A percentile compares a stretch with the other conserved stretches of the same genome.
Conservation (phyloP, 2,329 filamentous ascomycete species). For the Talaromyces sp. region DNA sequence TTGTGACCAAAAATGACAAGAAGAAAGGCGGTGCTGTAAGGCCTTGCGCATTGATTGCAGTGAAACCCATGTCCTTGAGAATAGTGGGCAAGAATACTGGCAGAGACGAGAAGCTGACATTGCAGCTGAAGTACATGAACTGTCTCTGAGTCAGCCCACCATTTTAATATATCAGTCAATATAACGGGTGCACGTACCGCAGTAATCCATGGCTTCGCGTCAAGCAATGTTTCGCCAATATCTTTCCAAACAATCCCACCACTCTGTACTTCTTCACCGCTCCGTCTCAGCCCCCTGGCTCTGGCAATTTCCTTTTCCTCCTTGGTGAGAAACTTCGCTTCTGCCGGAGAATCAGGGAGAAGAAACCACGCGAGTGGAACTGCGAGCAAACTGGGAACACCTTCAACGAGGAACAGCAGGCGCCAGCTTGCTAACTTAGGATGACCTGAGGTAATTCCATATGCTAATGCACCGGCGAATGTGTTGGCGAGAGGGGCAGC, state of each 20-base stretch:
- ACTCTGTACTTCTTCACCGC: conserved; percentile 41
- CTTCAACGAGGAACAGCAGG: conserved; percentile 60
- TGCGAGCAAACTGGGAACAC: conserved; percentile 53
- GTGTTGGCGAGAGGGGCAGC: conserved; percentile 67
- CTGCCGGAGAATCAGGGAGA: conserved; percentile 48
- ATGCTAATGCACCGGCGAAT: conserved; percentile 66
- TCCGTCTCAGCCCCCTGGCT: conserved; percentile 48
- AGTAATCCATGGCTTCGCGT: conserved; percentile 44
- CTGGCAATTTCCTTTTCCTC: conserved; percentile 55
- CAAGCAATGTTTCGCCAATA: conserved; percentile 39
- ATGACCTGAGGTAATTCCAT: conserved; percentile 57
- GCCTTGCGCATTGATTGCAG: conserved; percentile 61
- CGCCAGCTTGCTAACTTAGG: conserved; percentile 57
- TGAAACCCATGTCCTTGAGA: conserved; percentile 62
- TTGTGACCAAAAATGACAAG: conserved; percentile 57
- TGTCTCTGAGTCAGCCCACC: conserved; percentile 10
- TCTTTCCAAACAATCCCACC: conserved; percentile 42
- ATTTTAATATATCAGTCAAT: background rate
- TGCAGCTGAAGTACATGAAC: conserved; percentile 56
- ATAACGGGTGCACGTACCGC: conserved; percentile 25
- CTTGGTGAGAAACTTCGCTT: conserved; percentile 49
- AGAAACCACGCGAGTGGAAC: conserved; percentile 51
- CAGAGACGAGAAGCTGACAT: conserved; percentile 60
- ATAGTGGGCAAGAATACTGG: conserved; percentile 62
- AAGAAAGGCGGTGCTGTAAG: conserved; percentile 68